A percentile compares a stretch with the other conserved stretches of the same genome.
Conservation (phyloP, 2,329 filamentous ascomycete genomes). For the Pseudophaeomoniella oleicola region DNA sequence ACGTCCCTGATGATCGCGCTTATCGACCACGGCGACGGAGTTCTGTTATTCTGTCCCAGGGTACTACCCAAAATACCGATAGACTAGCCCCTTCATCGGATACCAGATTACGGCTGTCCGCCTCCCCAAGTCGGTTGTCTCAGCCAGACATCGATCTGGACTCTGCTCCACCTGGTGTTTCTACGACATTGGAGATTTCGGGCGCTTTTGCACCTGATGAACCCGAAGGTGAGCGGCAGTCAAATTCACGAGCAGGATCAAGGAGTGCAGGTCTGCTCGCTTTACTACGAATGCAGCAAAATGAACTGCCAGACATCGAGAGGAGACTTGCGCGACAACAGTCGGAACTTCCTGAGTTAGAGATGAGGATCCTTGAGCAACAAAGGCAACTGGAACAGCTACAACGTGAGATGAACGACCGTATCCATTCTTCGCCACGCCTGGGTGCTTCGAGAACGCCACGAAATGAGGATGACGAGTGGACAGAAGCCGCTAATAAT, state of each 20-base stretch:
- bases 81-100: constrained; percentile 16
- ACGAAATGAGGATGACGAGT: background rate
- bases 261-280: background rate
- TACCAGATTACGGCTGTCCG: constrained; percentile 23
- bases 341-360: no score
- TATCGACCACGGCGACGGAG: constrained; percentile 22
- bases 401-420: background rate
- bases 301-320: background rate
- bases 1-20: constrained; percentile 12
- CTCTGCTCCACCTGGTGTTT: background rate
- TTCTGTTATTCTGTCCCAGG: constrained; percentile 26
- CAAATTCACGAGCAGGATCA: background rate
- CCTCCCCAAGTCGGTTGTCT: constrained; percentile 23
- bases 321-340: no score
- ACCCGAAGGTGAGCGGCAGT: background rate
- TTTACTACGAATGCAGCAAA: background rate
- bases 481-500: background rate
- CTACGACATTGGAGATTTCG: background rate
- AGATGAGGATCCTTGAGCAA: no score
- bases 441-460: background rate
- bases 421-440: no score
- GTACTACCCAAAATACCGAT: constrained; percentile 10
- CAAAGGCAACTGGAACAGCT: background rate
- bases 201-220: background rate
- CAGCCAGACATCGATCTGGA: constrained; percentile 14